phyloP scores from a whole-genome alignment of 139 green algal genomes.

The Coelastrella sp. region DNA sequence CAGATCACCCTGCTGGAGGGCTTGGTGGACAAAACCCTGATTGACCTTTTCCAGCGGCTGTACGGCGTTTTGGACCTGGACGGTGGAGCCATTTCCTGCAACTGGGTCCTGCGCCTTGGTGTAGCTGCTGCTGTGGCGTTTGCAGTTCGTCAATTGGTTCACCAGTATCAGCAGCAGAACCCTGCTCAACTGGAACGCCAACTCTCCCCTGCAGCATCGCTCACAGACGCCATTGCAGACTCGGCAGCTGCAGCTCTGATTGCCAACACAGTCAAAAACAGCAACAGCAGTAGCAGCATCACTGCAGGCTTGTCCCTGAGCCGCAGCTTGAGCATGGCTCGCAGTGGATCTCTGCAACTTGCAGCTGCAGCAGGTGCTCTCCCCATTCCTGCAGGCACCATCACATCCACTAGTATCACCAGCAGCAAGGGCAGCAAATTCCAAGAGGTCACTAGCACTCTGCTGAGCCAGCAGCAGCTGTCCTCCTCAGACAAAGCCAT shows the following conservation, averaged over 20 bases:
- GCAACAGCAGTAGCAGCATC: constrained; percentile 15
- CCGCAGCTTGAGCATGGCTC: neutral
- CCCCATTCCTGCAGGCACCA: neutral
- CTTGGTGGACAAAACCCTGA: constrained; percentile 29
- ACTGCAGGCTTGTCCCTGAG: neutral
- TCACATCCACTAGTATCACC: neutral
- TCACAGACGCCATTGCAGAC: constrained; percentile 9
- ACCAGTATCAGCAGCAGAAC: constrained; percentile 3
- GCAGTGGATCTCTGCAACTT: neutral
- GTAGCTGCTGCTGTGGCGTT: constrained; percentile 16
- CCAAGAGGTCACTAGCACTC: neutral
- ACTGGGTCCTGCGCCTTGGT: neutral
- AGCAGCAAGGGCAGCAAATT: neutral
- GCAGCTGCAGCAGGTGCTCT: constrained; percentile 1
- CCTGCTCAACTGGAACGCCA: neutral
- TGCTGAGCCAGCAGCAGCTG: neutral
- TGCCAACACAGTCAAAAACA: neutral
- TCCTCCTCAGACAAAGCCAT: neutral
- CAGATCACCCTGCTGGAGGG: constrained; percentile 24
- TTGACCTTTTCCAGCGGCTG: constrained; percentile 36
- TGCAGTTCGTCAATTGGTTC: neutral
- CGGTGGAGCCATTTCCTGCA: neutral
- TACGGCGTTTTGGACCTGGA: constrained; percentile 6
- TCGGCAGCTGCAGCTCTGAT: constrained; percentile 19
- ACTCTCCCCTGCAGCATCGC: constrained; percentile 18